Base-by-base conservation (phyloP, 2,329 filamentous ascomycete genomes). In the Diaporthe helianthi region DNA sequence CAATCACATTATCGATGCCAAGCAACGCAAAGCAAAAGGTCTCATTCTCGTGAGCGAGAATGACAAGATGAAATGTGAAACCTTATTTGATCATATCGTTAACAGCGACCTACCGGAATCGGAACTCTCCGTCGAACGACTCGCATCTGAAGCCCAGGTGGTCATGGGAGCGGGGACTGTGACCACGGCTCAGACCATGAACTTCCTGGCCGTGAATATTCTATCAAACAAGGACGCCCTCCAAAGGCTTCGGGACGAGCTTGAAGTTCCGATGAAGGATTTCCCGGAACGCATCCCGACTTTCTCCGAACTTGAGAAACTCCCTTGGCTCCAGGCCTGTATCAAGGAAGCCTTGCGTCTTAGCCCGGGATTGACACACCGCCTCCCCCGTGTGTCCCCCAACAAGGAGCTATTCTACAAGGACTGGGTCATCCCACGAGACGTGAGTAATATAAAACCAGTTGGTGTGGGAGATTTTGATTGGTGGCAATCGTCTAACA, bases 1-100 rank as follows among this genome's bases (percentile, higher is more conserved):
- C 17, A 71, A 54, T 49, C 68, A 68, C n/a, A 72, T 73, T 26
- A 33, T 70, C 71, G 54, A 71, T 61, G 44, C 33, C 65, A 65
- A 71, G 71, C 49, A 71, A 72, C 70, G 72, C 41, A 73, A 69
- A 60, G 70, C 67, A 29, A 72, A 73, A 31, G 74, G 73, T 36
- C 73, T 66, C 41, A 71, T 68, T 26, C 71, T 70, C 17, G 52
- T 74, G 31, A 69, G 73, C 9, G 67, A 73, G 29, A 51, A 71
- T 7, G 51, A 66, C 5, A 72, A 66, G 24, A 74, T 53, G 24
- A 53, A 53, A 53, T 44, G 63, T 8, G 46, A 53, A 5, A 54
- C 76, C 5, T 54, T 79, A 19, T 80, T 79, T 64, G 74, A 73
- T 22, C 72, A 76, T 38, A 64, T 80, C 10, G 72, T 74, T 41